Evolutionary conservation across 108 stramenopile species (phyloP).

Genomic region (Pseudonitzschia pungens): DNA sequence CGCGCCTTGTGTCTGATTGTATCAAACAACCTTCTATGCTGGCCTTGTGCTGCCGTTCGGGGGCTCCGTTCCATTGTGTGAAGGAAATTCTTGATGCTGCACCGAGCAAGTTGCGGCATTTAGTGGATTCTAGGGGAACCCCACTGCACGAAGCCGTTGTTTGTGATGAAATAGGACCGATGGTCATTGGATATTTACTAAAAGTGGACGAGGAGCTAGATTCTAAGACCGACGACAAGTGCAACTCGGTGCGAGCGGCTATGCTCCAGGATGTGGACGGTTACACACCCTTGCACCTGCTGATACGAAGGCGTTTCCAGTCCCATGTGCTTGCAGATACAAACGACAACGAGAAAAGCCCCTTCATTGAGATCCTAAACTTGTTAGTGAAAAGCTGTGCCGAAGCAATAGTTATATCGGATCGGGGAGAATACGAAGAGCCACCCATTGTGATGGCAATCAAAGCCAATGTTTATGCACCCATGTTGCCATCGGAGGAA

Average conservation of each 20-base stretch:
- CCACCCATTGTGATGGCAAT: slow-evolving; percentile 72
- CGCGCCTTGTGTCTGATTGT: slow-evolving; percentile 6
- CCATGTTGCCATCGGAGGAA: slow-evolving; percentile 36
- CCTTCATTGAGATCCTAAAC: slow-evolving; percentile 38
- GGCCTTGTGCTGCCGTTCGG: slow-evolving; percentile 65
- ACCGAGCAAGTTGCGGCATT: slow-evolving; percentile 42
- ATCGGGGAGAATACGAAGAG: slow-evolving; percentile 76
- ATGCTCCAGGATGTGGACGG: slow-evolving; percentile 75
- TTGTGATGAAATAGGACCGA: slow-evolving; percentile 46
- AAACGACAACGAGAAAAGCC: slow-evolving; percentile 11
- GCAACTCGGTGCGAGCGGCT: slow-evolving; percentile 33
- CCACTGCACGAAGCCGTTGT: slow-evolving; percentile 74
- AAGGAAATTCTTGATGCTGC: slow-evolving; percentile 52
- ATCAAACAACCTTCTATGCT: slow-evolving; percentile 48
- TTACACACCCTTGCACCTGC: slow-evolving; percentile 69
- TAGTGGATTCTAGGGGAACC: slow-evolving; percentile 65
- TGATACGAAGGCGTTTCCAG: slow-evolving; percentile 66
- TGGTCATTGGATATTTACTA: slow-evolving; percentile 36
- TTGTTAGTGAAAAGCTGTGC: slow-evolving; percentile 61
- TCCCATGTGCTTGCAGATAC: slow-evolving; percentile 35
- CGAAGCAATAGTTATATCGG: slow-evolving; percentile 64
- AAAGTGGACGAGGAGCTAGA: slow-evolving; percentile 38
- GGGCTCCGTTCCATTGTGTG: slow-evolving; percentile 59
- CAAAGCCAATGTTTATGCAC: slow-evolving; percentile 71
- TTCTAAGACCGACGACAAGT: not conserved